Conservation (phyloP, 2,329 filamentous ascomycete species). For the Exserohilum turcica region DNA sequence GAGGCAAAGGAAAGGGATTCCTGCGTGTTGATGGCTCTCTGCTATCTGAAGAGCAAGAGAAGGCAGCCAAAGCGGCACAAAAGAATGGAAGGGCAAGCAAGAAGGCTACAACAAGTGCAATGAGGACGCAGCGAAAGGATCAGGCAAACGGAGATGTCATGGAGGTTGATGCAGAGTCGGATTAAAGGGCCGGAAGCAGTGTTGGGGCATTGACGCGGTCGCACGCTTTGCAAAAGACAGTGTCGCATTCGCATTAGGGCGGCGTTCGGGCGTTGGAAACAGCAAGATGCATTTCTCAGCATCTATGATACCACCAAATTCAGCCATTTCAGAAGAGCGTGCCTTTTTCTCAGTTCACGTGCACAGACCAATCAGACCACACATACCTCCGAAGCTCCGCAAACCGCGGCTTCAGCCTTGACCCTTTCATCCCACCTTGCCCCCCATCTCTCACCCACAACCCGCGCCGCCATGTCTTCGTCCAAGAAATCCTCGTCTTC, state of each 20-base stretch:
- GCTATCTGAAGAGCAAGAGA: conserved; percentile 71
- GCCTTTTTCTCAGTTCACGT: conserved; percentile 1
- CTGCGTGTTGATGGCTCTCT: conserved; percentile 89
- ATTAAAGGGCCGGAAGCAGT: not conserved
- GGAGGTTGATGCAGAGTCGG: conserved; percentile 12
- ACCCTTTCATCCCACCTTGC: conserved; percentile 10
- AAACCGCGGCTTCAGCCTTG: conserved; percentile 15
- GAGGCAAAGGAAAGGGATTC: conserved; percentile 74
- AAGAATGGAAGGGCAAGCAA: conserved; percentile 17
- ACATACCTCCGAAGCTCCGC: conserved; percentile 27
- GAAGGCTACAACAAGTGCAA: conserved; percentile 11
- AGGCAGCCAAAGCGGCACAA: conserved; percentile 20
- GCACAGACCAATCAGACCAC: conserved; percentile 20
- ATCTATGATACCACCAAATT: conserved; percentile 17
- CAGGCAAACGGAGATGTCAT: conserved; percentile 14
- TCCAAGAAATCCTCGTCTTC: conserved; percentile 19
- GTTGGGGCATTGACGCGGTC: not conserved
- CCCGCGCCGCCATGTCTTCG: conserved; percentile 9
- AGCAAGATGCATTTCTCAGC: conserved; percentile 7
- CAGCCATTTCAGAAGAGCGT: conserved; percentile 1
- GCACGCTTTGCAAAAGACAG: not conserved
- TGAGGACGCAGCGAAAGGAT: conserved; percentile 4
- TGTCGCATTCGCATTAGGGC: conserved; percentile 3
- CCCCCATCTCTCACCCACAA: conserved; percentile 1
- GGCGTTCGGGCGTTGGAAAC: conserved; percentile 14